Evolutionary conservation across 1,139 yeast species (phyloP), one percentile per base, ranked within the genome.

Genomic region (Taphrina confusa): DNA sequence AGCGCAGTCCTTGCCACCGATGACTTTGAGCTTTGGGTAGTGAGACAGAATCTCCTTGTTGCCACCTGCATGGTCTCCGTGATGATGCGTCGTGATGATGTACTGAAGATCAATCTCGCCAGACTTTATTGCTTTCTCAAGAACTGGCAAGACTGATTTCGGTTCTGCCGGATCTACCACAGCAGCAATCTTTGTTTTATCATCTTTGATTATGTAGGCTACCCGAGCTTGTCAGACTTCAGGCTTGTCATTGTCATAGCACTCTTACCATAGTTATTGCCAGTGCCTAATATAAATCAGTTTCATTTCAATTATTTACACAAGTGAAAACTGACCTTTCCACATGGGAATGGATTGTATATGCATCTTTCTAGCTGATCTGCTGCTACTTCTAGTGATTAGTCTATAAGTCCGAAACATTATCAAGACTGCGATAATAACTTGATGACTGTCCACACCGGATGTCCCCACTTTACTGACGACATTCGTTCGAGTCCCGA

Each of bases 81-180:
- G 98, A 71, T 94, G 97, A 70, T 92, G 98, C 0, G 98, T 92
- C 72, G 92, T 92, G 60, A 88, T 95, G 64, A 92, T 85, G 0
- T 92, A 90, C 55, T 78, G 78, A 62, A 91, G 74, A 34, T 78
- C 74, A 16, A 75, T 67, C 52, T 73, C 70, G 33, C 76, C 78
- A 12, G 67, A 59, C 1, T 69, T 63, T 25, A 70, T 69, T 62
- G 78, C 68, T 54, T 72, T 70, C 31, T 77, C 73, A 27, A 77
- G 60, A 1, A 77, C 78, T 4, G 77, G 76, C 12, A 73, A 62
- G 9, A 74, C 76, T 71, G 86, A 95, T 5, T 77, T 73, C 0
- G 94, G 89, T 67, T 85, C 88, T 0, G 98, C 97, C 1, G 97
- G 95, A 69, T 92, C 99, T 65, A 92, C 85, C 42, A 94, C 69